Evolutionary conservation across 179 eudicot species (phyloP), one percentile per base, ranked within the genome.

Genomic region (Silene noctiflora): DNA sequence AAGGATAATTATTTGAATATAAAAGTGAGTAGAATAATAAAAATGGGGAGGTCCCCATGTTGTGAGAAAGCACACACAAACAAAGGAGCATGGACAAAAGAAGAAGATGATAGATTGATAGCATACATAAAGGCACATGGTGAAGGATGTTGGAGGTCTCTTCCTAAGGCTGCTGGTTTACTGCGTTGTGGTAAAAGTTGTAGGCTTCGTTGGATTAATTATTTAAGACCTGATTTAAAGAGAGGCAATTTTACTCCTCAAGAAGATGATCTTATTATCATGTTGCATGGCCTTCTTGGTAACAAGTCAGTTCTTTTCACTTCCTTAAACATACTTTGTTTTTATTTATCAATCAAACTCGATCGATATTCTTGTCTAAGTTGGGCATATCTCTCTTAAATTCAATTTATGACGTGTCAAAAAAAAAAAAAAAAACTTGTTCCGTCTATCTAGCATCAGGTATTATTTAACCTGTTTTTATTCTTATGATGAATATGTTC

Each of bases 241-340:
- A 51, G 80, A 9, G 80, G 80, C 13, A 63, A 70, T 19, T 69
- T 77, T 48, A 42, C 80, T 13, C 61, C 53, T 1, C 75, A 70
- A 25, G 80, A 77, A 53, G 80, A 77, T 64, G 80, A 77, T 16
- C 80, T 77, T 51, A 77, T 77, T 48, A 65, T 77, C 63, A 63
- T 64, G 61, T 72, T 77, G 24, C 80, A 77, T 53, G 31, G 75
- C 21, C 80, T 77, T 21, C 80, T 77, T 61, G 80, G 80, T 53
- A 77, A 77, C 51, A 63, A 72, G 80, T 77, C 2, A 71, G 75
- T 71, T n/a, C n/a, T n/a, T 3, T 0, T 70, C 6, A 69, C 11
- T 22, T 69, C 29, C 72, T 42, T 35, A 7, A 67, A 33, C 35
- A 33, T 33, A 33, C 35, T 67, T 27, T 61, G 29, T 61, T 61